These are phyloP conservation scores for Aspergillus fischeri DNA, from an alignment of 2,329 filamentous ascomycete species.

Conservation along the genomic window DNA sequence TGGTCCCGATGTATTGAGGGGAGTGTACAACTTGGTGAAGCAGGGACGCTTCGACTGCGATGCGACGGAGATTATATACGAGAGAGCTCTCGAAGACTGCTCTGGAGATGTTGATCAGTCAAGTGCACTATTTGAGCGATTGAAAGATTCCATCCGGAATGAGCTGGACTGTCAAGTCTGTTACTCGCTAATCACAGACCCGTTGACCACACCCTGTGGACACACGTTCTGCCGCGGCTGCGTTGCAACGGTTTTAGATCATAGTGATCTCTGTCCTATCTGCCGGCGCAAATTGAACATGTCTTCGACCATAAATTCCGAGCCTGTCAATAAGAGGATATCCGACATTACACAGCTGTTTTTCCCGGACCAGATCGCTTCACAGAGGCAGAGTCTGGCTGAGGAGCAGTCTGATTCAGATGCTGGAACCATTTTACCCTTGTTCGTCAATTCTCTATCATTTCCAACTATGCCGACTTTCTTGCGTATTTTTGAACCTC, in stretches of 20 bases:
- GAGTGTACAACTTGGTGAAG: conserved; percentile 63
- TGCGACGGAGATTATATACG: conserved; percentile 52
- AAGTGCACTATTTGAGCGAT: conserved; percentile 47
- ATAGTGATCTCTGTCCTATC: conserved; percentile 73
- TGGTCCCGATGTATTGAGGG: conserved; percentile 44
- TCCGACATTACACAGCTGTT: conserved; percentile 61
- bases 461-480: conserved; percentile 83
- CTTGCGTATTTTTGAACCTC: conserved; percentile 86
- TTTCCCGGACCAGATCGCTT: conserved; percentile 63
- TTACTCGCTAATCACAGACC: conserved; percentile 75
- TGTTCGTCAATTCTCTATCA: conserved; percentile 78
- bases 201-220: conserved; percentile 78
- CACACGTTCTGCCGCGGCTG: conserved; percentile 86
- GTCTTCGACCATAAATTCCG: conserved; percentile 45
- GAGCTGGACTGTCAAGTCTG: conserved; percentile 89
- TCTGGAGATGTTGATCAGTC: conserved; percentile 39
- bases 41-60: conserved; percentile 56
- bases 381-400: conserved; percentile 51
- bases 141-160: conserved; percentile 59
- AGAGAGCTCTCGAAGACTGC: conserved; percentile 3
- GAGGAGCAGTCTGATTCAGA: conserved; percentile 55
- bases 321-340: conserved; percentile 61
- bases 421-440: conserved; percentile 59
- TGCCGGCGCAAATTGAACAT: conserved; percentile 65
- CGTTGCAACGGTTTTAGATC: conserved; percentile 69